Evolutionary conservation across 176 grass and related monocot species (phyloP).

Genomic region (Cenchrus fungigraminus): DNA sequence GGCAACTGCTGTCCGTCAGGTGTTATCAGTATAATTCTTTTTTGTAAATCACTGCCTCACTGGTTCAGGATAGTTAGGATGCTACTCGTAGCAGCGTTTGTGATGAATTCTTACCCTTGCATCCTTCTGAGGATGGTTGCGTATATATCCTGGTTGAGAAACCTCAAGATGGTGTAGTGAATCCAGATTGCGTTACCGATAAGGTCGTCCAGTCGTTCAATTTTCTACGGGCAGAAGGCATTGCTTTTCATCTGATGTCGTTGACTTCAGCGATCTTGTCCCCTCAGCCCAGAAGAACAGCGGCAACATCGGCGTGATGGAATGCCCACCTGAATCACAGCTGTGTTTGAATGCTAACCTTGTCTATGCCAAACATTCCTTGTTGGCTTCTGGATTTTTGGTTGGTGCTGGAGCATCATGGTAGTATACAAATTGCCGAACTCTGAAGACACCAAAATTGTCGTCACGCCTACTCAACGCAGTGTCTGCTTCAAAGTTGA

Average conservation of each 20-base stretch:
- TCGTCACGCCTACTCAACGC: neutral
- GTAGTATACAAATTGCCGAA: neutral
- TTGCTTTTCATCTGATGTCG: neutral
- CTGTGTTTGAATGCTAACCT: neutral
- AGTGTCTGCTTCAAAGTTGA: conserved; percentile 8
- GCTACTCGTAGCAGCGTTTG: neutral
- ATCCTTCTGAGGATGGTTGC: neutral
- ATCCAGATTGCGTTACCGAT: neutral
- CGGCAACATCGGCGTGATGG: neutral
- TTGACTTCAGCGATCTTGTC: neutral
- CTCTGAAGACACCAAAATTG: conserved; percentile 7
- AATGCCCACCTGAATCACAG: neutral
- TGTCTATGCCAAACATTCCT: conserved; percentile 36
- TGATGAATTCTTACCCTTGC: neutral
- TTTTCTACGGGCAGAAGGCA: neutral
- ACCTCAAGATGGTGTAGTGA: neutral
- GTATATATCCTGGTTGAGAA: neutral
- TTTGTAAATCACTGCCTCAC: conserved; percentile 46
- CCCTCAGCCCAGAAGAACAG: neutral
- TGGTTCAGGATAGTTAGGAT: conserved; percentile 32
- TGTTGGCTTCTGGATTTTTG: conserved; percentile 16
- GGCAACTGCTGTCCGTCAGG: neutral
- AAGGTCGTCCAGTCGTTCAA: neutral
- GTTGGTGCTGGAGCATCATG: conserved; percentile 3
- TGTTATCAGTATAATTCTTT: conserved; percentile 34